Evolutionary conservation across 2,329 filamentous ascomycete species (phyloP), one percentile per base, ranked within the genome.

Genomic region (Nemania diffusa): DNA sequence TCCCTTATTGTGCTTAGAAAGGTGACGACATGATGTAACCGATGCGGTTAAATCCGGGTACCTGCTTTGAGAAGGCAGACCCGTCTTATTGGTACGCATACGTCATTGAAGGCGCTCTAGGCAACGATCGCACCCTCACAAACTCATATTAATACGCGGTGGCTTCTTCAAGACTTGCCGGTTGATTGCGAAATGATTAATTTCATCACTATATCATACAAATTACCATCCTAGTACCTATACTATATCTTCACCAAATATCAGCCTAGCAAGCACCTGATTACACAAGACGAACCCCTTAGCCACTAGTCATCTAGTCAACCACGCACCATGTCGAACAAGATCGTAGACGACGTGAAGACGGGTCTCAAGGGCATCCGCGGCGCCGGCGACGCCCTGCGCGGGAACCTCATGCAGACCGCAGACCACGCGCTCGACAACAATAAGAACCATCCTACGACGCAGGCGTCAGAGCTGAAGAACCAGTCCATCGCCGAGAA

Each of bases 341-440:
- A 75, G 52, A 67, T 77, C 9, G 62, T 75, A 27, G 67, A 77
- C n/a, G 76, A 78, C 69, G 67, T 78, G 50, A 78, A 77, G 67
- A 75, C 75, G 17, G 71, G 75, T 58, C 37, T 77, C 17, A 78
- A 78, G 62, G 77, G 77, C 64, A 67, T 78, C 62, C 73, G 69
- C 20, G 76, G 76, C 59, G 75, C 73, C 5, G 77, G 77, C 40
- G 77, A 79, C 57, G 71, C 73, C 9, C 57, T 78, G n/a, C 74
- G 76, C n/a, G 77, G 77, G 37, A 69, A 59, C 42, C 58, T 73
- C n/a, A 66, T 77, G 68, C 69, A 73, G 29, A 73, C 71, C 5
- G 67, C 73, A 4, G 77, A 78, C 67, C 73, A 75, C 55, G 73
- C 72, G 4, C 69, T 79, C 58, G 75, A 77, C 70, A 73, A 65